A percentile compares a stretch with the other conserved stretches of the same genome.
Conservation (phyloP, 495 filamentous ascomycete genomes). For the Cercophora sp. region DNA sequence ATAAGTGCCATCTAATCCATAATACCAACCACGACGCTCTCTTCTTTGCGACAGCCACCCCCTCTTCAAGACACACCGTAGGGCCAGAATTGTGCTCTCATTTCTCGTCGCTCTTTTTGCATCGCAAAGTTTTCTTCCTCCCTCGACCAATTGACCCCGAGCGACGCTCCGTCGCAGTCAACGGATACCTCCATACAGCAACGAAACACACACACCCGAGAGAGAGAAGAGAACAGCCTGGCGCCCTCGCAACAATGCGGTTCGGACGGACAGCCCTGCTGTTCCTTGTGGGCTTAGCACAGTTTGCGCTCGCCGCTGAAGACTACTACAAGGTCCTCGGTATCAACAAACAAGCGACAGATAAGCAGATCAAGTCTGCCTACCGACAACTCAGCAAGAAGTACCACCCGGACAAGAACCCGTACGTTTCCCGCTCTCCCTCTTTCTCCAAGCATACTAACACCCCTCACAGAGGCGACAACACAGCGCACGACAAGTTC, state of each 20-base stretch:
- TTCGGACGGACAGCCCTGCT: constrained; percentile 36
- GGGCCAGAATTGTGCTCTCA: neutral
- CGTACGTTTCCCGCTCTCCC: constrained; percentile 63
- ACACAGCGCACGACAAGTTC: constrained; percentile 83
- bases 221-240: constrained; percentile 14
- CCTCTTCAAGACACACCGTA: neutral
- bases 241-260: constrained; percentile 33
- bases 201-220: too few relatives aligned
- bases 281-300: constrained; percentile 43
- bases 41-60: neutral
- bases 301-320: constrained; percentile 49
- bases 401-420: constrained; percentile 98
- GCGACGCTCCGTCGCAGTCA: constrained; percentile 3
- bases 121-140: neutral
- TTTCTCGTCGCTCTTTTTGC: neutral
- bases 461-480: constrained; percentile 47
- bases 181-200: neutral
- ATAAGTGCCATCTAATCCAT: neutral
- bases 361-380: constrained; percentile 92
- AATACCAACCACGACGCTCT: neutral
- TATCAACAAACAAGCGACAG: constrained; percentile 73
- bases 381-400: constrained; percentile 93
- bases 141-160: neutral
- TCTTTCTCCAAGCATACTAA: too few relatives aligned
- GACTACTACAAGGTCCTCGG: constrained; percentile 95